A percentile compares a stretch with the other conserved stretches of the same genome.
These are phyloP conservation scores for Solanum appendiculatum DNA, from an alignment of 257 asterid species.

Conservation along the genomic window DNA sequence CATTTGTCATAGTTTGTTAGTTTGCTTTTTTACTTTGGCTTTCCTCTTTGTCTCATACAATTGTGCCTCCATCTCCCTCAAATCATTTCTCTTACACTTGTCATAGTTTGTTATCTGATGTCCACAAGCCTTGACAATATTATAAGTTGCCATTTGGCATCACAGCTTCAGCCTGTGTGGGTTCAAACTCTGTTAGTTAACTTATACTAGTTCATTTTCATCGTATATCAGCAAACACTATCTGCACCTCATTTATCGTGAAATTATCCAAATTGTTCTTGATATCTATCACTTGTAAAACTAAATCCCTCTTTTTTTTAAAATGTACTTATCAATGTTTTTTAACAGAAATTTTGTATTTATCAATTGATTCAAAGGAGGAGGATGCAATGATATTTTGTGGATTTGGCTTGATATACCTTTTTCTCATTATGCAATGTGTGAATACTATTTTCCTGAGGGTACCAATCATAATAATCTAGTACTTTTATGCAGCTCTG, in stretches of 20 bases:
- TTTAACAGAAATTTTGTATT: background rate
- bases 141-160: background rate
- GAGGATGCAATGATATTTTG: background rate
- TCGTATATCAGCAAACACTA: background rate
- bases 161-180: background rate
- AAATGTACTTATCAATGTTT: background rate
- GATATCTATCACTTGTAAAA: background rate
- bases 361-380: background rate
- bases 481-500: slow-evolving; percentile 39
- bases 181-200: background rate
- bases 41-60: background rate
- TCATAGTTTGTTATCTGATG: background rate
- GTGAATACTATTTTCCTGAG: background rate
- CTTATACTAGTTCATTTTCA: background rate
- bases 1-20: background rate
- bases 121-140: background rate
- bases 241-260: background rate
- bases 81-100: background rate
- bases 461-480: background rate
- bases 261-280: background rate
- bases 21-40: background rate
- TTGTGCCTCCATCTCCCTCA: background rate
- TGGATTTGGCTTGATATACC: background rate
- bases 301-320: background rate
- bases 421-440: background rate